Conservation (phyloP, 2,329 filamentous ascomycete species). For the Thelonectria rubi region DNA sequence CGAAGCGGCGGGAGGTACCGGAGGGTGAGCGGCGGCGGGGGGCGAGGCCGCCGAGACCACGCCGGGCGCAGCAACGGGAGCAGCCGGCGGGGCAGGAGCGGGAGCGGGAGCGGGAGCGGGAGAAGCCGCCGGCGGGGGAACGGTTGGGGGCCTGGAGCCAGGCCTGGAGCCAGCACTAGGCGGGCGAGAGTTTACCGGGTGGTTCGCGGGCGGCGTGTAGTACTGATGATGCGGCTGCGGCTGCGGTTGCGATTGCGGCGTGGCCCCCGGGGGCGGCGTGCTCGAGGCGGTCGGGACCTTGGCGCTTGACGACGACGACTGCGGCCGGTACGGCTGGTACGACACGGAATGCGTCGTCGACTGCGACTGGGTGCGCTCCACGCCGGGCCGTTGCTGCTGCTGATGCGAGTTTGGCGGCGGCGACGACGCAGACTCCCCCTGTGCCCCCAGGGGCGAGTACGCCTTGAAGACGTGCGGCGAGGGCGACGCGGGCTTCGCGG, state of each 20-base stretch:
- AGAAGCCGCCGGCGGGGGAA: conserved; percentile 8
- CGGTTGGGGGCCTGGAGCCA: conserved; percentile 16
- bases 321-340: conserved; percentile 45
- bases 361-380: conserved; percentile 33
- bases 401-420: background rate
- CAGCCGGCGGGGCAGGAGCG: background rate
- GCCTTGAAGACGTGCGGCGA: conserved; percentile 41
- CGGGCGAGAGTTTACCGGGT: conserved; percentile 10
- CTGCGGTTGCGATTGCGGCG: conserved; percentile 23
- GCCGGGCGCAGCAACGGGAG: background rate
- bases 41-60: background rate
- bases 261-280: conserved; percentile 13
- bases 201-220: conserved; percentile 24
- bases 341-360: conserved; percentile 38
- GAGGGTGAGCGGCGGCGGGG: background rate
- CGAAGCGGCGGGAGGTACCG: conserved; percentile 1
- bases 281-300: conserved; percentile 12
- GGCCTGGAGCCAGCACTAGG: conserved; percentile 9
- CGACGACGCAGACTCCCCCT: conserved; percentile 25
- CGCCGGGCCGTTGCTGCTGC: conserved; percentile 18
- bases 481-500: conserved; percentile 31
- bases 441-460: conserved; percentile 39
- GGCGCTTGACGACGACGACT: conserved; percentile 22
- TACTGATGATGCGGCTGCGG: conserved; percentile 37
- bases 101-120: conserved; percentile 18